phyloP scores from a whole-genome alignment of 192 early-diverging fungal species.

The Haplosporangium gracile region DNA sequence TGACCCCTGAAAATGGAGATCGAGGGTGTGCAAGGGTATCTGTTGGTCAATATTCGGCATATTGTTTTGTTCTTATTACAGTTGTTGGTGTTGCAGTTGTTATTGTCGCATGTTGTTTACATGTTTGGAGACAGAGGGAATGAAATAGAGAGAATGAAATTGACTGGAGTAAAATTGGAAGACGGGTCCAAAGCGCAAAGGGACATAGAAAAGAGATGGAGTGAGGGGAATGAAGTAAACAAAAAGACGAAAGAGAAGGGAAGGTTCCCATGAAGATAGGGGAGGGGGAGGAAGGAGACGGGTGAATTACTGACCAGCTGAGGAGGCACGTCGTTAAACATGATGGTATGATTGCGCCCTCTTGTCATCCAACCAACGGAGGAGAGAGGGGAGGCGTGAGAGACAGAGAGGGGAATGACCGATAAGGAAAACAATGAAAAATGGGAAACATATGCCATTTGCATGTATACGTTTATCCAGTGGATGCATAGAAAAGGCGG shows the following conservation, averaged over 20 bases:
- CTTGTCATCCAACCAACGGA: not conserved
- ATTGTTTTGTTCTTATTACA: too few species aligned
- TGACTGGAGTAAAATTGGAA: not conserved
- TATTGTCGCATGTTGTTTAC: too few species aligned
- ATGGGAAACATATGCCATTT: not conserved
- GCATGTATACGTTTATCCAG: not conserved
- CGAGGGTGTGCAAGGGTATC: not conserved
- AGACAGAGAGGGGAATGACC: not conserved
- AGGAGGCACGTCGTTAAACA: conserved; percentile 1
- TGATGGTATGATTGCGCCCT: conserved; percentile 4
- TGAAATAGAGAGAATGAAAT: not conserved
- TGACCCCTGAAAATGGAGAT: not conserved
- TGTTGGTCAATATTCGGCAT: not conserved
- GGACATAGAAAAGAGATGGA: not conserved
- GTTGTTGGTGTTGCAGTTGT: too few species aligned
- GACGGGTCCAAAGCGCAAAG: not conserved
- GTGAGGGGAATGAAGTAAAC: not conserved
- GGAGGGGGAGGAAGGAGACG: not conserved
- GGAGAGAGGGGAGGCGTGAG: not conserved
- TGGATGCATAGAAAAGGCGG: not conserved
- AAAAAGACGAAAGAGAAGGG: not conserved
- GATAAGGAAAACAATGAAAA: not conserved
- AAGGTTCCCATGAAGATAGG: conserved; percentile 3
- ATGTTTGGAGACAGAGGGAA: too few species aligned
- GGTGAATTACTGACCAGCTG: not conserved